Base-by-base conservation (phyloP, 1,139 yeast genomes). In the Eremothecium sinecaudum region DNA sequence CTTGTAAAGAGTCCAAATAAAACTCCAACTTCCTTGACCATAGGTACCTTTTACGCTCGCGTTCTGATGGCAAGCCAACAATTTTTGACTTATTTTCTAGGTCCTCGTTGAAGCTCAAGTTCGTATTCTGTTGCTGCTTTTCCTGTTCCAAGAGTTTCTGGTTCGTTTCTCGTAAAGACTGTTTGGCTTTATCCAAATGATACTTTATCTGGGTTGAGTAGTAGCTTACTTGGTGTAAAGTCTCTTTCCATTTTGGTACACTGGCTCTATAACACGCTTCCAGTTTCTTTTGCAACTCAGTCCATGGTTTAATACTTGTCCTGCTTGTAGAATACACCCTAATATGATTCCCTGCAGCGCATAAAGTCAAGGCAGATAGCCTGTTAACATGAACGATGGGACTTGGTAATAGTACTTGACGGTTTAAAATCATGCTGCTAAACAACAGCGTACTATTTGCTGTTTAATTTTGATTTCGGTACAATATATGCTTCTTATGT, bases 1-100 rank as follows among this genome's bases (percentile, higher is more conserved):
- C 74, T 46, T 76, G 86, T 21, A 81, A 54, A 6, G 79, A 72
- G 43, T 76, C 82, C 41, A 80, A 63, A 47, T 73, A 73, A 13
- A 58, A 50, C 23, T 67, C 74, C 25, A 79, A 44, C 48, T 65
- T 66, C 38, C 75, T 71, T 36, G 82, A 71, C 59, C 81, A 68
- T 46, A 69, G 52, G 12, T 58, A 55, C 32, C 73, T 51, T 34
- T 48, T 50, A 9, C 59, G 45, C 39, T 66, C 69, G 39, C 64
- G 46, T 33, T 64, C 67, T 1, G 71, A 65, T 2, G 73, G 73
- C 18, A 67, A 40, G 2, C 55, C 63, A 29, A 47, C 44, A 15
- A 61, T 59, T 12, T 42, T 45, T 3, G 43, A 47, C 22, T 46
- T 42, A 2, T 47, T 47, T 6, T 53, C 45, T 7, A 50, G 45